These are phyloP conservation scores for Wickerhamomyces hampshirensis DNA, from an alignment of 805 yeast species.

Conservation along the genomic window DNA sequence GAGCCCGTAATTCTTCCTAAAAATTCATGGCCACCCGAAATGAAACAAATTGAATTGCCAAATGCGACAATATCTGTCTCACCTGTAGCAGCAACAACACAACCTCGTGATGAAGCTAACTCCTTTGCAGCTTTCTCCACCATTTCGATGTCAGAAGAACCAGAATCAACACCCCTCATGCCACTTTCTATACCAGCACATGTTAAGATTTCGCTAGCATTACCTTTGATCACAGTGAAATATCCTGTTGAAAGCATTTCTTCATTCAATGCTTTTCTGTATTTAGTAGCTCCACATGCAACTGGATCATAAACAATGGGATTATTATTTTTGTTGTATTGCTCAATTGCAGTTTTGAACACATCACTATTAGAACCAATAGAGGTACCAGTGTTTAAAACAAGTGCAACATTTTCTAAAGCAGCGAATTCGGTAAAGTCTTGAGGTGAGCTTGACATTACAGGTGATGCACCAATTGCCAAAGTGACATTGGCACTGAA, in stretches of 20 bases:
- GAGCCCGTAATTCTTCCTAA: conserved; percentile 75
- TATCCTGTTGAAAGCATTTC: conserved; percentile 51
- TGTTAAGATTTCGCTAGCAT: conserved; percentile 70
- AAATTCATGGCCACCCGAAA: conserved; percentile 54
- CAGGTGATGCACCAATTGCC: conserved; percentile 82
- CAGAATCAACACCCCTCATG: conserved; percentile 75
- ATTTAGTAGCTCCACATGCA: conserved; percentile 79
- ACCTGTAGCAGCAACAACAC: conserved; percentile 74
- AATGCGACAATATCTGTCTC: conserved; percentile 44
- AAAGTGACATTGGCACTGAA: conserved; percentile 83
- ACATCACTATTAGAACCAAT: conserved; percentile 31
- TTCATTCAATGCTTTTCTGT: conserved; percentile 46
- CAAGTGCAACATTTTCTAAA: conserved; percentile 48
- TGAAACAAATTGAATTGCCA: conserved; percentile 26
- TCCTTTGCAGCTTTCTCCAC: conserved; percentile 37
- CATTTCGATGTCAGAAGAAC: conserved; percentile 20
- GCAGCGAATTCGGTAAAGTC: conserved; percentile 67
- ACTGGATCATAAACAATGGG: conserved; percentile 87
- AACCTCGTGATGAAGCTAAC: conserved; percentile 46
- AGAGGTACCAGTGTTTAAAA: conserved; percentile 74
- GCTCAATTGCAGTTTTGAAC: conserved; percentile 46
- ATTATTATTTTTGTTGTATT: conserved; percentile 49
- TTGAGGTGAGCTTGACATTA: conserved; percentile 70
- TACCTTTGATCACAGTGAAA: conserved; percentile 73
- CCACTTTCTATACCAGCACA: conserved; percentile 43